Conservation (phyloP, 148 eudicot genomes). For the Chenopodium quinoa region DNA sequence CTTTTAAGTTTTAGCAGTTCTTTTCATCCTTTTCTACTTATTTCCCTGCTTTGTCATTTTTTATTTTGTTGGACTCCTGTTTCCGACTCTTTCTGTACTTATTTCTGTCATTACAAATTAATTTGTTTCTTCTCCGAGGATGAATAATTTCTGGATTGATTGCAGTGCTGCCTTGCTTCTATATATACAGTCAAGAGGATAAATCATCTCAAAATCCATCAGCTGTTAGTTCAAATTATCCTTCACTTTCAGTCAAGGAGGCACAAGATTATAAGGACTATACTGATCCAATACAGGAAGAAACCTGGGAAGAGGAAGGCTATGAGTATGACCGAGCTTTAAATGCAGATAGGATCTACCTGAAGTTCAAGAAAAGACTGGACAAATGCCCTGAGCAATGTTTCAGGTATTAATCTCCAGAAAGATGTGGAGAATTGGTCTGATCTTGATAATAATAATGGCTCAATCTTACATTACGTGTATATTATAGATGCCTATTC, state of each 20-base stretch:
- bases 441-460: too few relatives aligned
- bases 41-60: background rate
- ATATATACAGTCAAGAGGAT: conserved; percentile 57
- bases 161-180: conserved; percentile 90
- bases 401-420: conserved; percentile 69
- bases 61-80: background rate
- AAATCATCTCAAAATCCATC: conserved; percentile 35
- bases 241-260: conserved; percentile 39
- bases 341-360: conserved; percentile 81
- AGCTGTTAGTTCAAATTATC: conserved; percentile 35
- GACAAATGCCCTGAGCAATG: conserved; percentile 83
- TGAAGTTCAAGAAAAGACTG: conserved; percentile 86
- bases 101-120: too few relatives aligned
- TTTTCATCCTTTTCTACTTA: background rate
- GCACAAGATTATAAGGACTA: conserved; percentile 29
- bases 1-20: background rate
- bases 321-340: conserved; percentile 85
- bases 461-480: too few relatives aligned
- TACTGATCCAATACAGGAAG: conserved; percentile 45
- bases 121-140: background rate
- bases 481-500: too few relatives aligned
- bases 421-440: too few relatives aligned
- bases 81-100: background rate
- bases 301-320: conserved; percentile 76
- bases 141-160: conserved; percentile 19